Conservation (phyloP, 768 basidiomycete species). For the Flagelloscypha sp. region DNA sequence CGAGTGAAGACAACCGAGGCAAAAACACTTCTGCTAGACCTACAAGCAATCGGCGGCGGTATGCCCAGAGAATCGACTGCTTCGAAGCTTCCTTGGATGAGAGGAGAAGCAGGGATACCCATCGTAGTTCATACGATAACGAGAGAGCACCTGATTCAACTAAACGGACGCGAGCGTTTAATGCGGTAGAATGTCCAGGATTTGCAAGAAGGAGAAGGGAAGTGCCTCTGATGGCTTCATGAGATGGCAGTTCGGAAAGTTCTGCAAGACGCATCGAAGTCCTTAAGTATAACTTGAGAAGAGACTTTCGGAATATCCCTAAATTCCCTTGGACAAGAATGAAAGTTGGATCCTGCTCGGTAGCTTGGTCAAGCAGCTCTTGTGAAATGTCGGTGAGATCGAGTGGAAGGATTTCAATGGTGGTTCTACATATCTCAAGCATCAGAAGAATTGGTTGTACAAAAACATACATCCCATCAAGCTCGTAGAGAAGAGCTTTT, state of each 20-base stretch:
- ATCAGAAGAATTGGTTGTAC: too few relatives aligned
- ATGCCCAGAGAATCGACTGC: conserved; percentile 61
- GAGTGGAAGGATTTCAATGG: too few relatives aligned
- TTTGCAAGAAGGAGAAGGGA: conserved; percentile 50
- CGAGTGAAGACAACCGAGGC: conserved; percentile 26
- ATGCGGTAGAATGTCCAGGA: conserved; percentile 61
- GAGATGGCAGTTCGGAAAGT: conserved; percentile 5
- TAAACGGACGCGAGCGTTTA: conserved; percentile 52
- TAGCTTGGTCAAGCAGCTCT: too few relatives aligned
- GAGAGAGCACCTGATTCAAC: conserved; percentile 29
- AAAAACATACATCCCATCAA: too few relatives aligned
- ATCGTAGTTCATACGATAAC: conserved; percentile 38
- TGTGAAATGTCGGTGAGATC: too few relatives aligned
- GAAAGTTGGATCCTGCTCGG: too few relatives aligned
- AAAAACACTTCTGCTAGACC: conserved; percentile 21
- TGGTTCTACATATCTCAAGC: too few relatives aligned
- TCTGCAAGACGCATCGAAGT: conserved; percentile 29
- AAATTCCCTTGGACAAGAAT: conserved; percentile 50
- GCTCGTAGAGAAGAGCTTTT: too few relatives aligned
- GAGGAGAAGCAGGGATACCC: conserved; percentile 37
- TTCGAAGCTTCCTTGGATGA: conserved; percentile 51
- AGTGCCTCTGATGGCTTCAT: conserved; percentile 15
- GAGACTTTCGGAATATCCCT: conserved; percentile 53
- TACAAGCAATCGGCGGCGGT: conserved; percentile 35
- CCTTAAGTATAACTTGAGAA: conserved; percentile 42